Evolutionary conservation across 2,329 filamentous ascomycete genomes (phyloP), one percentile per base, ranked within the genome.

Genomic region (Epichloe sibirici): DNA sequence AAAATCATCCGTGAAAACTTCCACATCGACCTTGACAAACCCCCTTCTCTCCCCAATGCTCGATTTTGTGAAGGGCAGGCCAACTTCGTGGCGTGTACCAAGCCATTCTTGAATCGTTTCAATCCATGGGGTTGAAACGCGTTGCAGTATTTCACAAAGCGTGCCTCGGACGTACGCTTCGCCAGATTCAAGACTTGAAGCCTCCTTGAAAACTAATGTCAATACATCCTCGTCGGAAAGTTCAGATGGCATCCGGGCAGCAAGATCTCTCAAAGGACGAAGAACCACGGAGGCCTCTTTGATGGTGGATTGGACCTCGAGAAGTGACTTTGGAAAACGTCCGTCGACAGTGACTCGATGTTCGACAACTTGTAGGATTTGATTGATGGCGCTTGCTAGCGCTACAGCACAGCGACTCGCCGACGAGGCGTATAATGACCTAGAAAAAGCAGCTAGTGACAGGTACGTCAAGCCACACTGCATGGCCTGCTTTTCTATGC

Each of bases 41-140:
- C 77, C 77, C 74, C 58, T 77, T 80, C 65, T 72, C 39, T 67
- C 63, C 17, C 73, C 71, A 3, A 68, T 45, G 38, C 63, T 63
- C 50, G 72, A 62, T 61, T 74, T 82, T 5, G 74, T 72, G 34
- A 82, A 60, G 0, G 74, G 74, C 11, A 78, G 68, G 1, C 79
- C 77, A 38, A 74, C 69, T 57, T 86, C 82, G 3, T 72, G 69
- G 55, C 72, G 76, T 11, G 88, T 75, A 0, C 88, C 88, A 55
- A 90, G 80, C 87, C 88, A 93, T 61, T 83, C 81, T 57, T 85
- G 78, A 7, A 86, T 72, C 49, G 83, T 77, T 50, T 82, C 76
- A 8, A 86, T 69, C 79, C 84, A 90, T 0, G 85, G 85, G 31
- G 69, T 68, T 1, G 81, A 81, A 1, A 85, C 80, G 40, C 77